Evolutionary conservation across 371 early-diverging fungal species (phyloP), one percentile per base, ranked within the genome.

Genomic region (Mortierella sp.): DNA sequence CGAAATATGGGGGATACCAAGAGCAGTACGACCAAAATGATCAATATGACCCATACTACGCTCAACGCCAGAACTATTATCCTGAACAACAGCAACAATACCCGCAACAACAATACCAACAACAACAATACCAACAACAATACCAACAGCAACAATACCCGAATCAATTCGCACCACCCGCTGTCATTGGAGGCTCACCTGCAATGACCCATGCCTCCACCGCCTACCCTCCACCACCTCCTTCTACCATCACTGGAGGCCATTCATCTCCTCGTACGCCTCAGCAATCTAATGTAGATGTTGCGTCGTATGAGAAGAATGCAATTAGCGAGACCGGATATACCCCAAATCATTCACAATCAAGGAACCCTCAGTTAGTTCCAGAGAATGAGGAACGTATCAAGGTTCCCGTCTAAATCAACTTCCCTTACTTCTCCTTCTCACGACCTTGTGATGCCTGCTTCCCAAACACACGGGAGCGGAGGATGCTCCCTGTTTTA

Each of bases 41-140:
- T 15, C 65, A 67, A 48, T 73, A 73, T 61, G 70, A 75, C 61
- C 75, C 75, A 33, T 75, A 75, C 62, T 75, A 75, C 61, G 75
- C 69, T 32, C 75, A 75, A 60, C 58, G 50, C 24, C 75, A 75
- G 41, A 59, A 57, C 4, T 67, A 74, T n/a, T 63, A 62, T 22
- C 47, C 61, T 28, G 45, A 22, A 5, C 57, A 53, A 55, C 70
- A 65, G 33, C 28, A 28, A 28, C 28, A 28, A 28, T 28, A 28
- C 28, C 28, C 28, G 28, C 28, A 28, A 28, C 71, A 71, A 45
- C 50, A 50, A 48, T 50, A 63, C 24, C 21, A 63, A 6, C 63
- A 19, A 33, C 65, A 72, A 59, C 45, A 45, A 9, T 28, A 28
- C 28, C 63, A 19, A 33, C 65, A 72, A 59, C 45, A 45, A 9